Evolutionary conservation across 305 asterid species (phyloP).

Genomic region (Solanum hybrid): DNA sequence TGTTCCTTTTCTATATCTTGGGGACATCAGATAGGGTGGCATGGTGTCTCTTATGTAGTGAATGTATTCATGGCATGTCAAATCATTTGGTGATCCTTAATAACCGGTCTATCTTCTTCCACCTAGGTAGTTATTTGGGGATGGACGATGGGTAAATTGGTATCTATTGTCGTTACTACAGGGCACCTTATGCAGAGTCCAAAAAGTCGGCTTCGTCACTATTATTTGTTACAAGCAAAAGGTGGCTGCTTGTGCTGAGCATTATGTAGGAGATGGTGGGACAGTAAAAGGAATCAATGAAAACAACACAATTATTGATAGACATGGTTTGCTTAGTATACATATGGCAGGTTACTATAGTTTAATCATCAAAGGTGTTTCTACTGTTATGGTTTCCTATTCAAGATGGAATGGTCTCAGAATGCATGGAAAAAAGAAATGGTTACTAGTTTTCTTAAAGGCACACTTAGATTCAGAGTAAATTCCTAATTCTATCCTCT

Average conservation of each 20-base stretch:
- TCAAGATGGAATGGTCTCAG: constrained; percentile 62
- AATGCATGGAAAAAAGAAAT: constrained; percentile 52
- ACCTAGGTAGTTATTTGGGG: too few relatives aligned
- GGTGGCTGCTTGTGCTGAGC: constrained; percentile 58
- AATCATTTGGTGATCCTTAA: too few relatives aligned
- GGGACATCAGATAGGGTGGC: too few relatives aligned
- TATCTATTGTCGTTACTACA: too few relatives aligned
- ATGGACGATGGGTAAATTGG: too few relatives aligned
- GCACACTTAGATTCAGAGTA: constrained; percentile 44
- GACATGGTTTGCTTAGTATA: constrained; percentile 34
- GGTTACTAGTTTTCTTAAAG: constrained; percentile 49
- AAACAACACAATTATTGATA: constrained; percentile 31
- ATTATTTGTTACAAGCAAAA: constrained; percentile 22
- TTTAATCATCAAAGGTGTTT: constrained; percentile 50
- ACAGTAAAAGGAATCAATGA: constrained; percentile 45
- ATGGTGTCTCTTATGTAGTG: too few relatives aligned
- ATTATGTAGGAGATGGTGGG: constrained; percentile 71
- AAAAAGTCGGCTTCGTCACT: neutral
- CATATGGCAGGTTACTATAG: constrained; percentile 53
- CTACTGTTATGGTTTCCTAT: constrained; percentile 62
- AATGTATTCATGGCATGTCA: too few relatives aligned
- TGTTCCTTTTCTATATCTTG: too few relatives aligned
- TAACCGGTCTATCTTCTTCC: too few relatives aligned
- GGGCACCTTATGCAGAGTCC: too few relatives aligned
- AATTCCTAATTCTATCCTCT: neutral